Evolutionary conservation across 768 basidiomycete genomes (phyloP).

Genomic region (Rhodosporidiobolus sp.): DNA sequence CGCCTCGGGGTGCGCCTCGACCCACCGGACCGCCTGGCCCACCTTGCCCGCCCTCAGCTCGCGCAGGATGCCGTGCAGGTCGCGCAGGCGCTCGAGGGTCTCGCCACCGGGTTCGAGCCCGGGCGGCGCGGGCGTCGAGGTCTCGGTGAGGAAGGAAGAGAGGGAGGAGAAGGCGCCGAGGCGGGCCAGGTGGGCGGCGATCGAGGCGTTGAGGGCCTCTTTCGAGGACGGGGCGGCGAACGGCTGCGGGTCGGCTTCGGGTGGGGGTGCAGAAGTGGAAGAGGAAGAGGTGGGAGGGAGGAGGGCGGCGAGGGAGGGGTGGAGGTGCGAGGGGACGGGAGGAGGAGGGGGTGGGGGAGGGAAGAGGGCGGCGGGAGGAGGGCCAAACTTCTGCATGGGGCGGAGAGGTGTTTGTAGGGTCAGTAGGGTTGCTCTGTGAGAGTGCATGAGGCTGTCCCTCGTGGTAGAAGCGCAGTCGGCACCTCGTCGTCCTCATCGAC

Average conservation of each 20-base stretch:
- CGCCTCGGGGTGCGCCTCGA: constrained; percentile 56
- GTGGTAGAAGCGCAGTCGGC: too few species aligned
- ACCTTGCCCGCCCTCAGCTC: constrained; percentile 43
- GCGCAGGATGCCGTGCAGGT: constrained; percentile 46
- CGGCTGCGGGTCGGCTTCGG: constrained; percentile 63
- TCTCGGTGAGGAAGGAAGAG: constrained; percentile 71
- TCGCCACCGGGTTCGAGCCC: constrained; percentile 51
- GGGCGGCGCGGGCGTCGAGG: constrained; percentile 57
- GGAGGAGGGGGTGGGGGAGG: constrained; percentile 9
- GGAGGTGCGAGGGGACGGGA: not conserved
- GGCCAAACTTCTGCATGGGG: not conserved
- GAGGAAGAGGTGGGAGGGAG: constrained; percentile 14
- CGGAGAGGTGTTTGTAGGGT: too few species aligned
- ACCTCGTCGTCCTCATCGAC: too few species aligned
- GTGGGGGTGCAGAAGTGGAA: constrained; percentile 51
- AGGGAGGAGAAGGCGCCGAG: constrained; percentile 63
- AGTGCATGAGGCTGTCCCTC: not conserved
- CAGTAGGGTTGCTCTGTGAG: too few species aligned
- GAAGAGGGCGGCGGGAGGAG: constrained; percentile 26
- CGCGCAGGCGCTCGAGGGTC: constrained; percentile 56
- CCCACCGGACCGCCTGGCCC: constrained; percentile 78
- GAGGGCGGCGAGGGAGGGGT: constrained; percentile 20
- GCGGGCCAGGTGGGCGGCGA: constrained; percentile 62
- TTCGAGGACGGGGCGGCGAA: constrained; percentile 29
- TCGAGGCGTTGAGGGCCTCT: constrained; percentile 36